Conservation (phyloP, 2,329 filamentous ascomycete genomes). For the Venturia effusa region DNA sequence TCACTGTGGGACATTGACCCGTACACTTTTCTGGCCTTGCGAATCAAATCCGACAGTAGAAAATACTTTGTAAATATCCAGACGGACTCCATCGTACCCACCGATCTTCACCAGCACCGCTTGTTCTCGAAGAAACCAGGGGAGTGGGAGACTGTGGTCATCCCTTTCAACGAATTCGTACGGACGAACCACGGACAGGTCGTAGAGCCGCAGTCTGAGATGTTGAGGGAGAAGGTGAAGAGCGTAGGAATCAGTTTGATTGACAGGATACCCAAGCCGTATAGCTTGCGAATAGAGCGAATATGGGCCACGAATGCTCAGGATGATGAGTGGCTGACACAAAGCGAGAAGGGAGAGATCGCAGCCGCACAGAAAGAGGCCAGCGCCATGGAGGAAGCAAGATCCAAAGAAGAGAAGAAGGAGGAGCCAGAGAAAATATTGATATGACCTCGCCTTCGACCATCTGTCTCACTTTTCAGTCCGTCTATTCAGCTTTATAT, state of each 20-base stretch:
- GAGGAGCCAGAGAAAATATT: conserved; percentile 10
- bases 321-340: background rate
- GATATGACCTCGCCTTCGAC: background rate
- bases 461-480: background rate
- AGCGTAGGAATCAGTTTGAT: conserved; percentile 82
- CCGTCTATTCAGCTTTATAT: background rate
- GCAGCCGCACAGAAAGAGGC: background rate
- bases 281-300: conserved; percentile 72
- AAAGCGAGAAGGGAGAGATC: conserved; percentile 3
- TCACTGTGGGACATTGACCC: conserved; percentile 82
- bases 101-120: conserved; percentile 92
- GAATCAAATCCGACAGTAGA: conserved; percentile 80
- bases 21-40: conserved; percentile 76
- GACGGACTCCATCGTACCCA: conserved; percentile 84
- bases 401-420: background rate
- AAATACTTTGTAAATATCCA: conserved; percentile 94
- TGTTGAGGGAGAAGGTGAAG: conserved; percentile 74
- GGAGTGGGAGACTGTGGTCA: conserved; percentile 89
- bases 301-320: conserved; percentile 78
- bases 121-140: conserved; percentile 69
- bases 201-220: conserved; percentile 84
- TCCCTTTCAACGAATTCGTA: conserved; percentile 88
- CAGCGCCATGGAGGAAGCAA: background rate
- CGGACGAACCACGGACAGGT: conserved; percentile 87
- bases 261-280: conserved; percentile 79